These are phyloP conservation scores for Cladophialophora yegresii DNA, from an alignment of 2,329 filamentous ascomycete genomes.

Conservation along the genomic window DNA sequence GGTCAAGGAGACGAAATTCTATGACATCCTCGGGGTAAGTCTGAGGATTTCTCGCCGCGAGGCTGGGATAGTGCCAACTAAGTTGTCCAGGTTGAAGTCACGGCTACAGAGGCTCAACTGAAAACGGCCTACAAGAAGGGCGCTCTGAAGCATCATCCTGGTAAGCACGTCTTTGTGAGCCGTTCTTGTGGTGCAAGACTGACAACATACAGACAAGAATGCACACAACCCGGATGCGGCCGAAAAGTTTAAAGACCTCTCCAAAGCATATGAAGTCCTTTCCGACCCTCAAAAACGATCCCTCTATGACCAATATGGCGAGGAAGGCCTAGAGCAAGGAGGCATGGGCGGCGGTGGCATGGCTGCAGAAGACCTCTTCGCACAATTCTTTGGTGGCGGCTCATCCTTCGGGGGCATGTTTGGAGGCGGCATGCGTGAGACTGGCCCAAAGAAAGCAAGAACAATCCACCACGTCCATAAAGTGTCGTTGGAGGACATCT, in stretches of 20 bases:
- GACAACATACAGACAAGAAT: constrained; percentile 78
- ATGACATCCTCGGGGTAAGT: constrained; percentile 53
- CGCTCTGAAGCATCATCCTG: constrained; percentile 82
- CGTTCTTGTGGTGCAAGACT: constrained; percentile 2
- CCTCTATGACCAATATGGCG: constrained; percentile 95
- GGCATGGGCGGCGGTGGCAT: constrained; percentile 79
- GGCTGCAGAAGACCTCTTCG: constrained; percentile 94
- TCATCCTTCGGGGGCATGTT: constrained; percentile 73
- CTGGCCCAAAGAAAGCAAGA: constrained; percentile 85
- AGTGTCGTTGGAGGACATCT: constrained; percentile 95
- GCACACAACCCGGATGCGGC: constrained; percentile 87
- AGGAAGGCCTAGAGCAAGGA: constrained; percentile 91
- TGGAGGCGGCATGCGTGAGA: constrained; percentile 76
- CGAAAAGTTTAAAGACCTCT: constrained; percentile 98
- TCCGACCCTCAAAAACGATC: constrained; percentile 88
- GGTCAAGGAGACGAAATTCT: constrained; percentile 56
- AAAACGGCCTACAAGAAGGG: constrained; percentile 94
- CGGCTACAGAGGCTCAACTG: constrained; percentile 76
- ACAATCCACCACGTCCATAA: constrained; percentile 99
- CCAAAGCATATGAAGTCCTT: constrained; percentile 91
- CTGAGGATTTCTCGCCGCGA: constrained; percentile 4
- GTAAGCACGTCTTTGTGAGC: constrained; percentile 60
- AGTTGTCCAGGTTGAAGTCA: constrained; percentile 67
- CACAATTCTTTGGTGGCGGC: constrained; percentile 85
- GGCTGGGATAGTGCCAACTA: constrained; percentile 34